These are phyloP conservation scores for Sugiyamaella sp. DNA, from an alignment of 1,139 yeast species.

Conservation along the genomic window DNA sequence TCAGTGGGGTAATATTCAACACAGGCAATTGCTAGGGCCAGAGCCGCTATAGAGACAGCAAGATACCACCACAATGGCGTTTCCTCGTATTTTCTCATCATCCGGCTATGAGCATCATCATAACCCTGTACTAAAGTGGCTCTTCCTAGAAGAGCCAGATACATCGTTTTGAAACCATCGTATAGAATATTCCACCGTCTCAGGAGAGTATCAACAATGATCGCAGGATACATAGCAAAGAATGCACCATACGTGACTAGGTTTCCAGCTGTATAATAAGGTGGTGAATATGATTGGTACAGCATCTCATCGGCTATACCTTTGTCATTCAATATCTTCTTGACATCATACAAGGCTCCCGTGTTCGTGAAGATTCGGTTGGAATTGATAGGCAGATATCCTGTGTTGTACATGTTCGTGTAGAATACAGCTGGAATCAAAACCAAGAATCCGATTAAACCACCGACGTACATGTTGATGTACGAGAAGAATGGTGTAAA, in stretches of 20 bases:
- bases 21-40: slow-evolving; percentile 53
- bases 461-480: slow-evolving; percentile 19
- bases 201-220: slow-evolving; percentile 50
- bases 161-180: slow-evolving; percentile 29
- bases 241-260: slow-evolving; percentile 58
- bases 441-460: slow-evolving; percentile 18
- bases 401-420: slow-evolving; percentile 54
- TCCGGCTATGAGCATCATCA: slow-evolving; percentile 57
- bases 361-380: slow-evolving; percentile 52
- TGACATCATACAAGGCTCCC: slow-evolving; percentile 50
- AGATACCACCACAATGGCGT: slow-evolving; percentile 67
- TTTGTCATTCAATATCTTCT: slow-evolving; percentile 43
- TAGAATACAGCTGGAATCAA: slow-evolving; percentile 34
- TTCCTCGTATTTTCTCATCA: slow-evolving; percentile 60
- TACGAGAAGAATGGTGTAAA: slow-evolving; percentile 51
- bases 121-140: slow-evolving; percentile 26
- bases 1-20: slow-evolving; percentile 50
- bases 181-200: slow-evolving; percentile 32
- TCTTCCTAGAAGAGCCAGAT: slow-evolving; percentile 18
- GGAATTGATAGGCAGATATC: slow-evolving; percentile 56
- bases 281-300: slow-evolving; percentile 49
- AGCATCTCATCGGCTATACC: slow-evolving; percentile 41
- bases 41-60: slow-evolving; percentile 51
- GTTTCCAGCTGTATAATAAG: slow-evolving; percentile 62
- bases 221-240: slow-evolving; percentile 61